A percentile compares a stretch with the other conserved stretches of the same genome.
Conservation (phyloP, 2,329 filamentous ascomycete genomes). For the Aplosporella prunicola region DNA sequence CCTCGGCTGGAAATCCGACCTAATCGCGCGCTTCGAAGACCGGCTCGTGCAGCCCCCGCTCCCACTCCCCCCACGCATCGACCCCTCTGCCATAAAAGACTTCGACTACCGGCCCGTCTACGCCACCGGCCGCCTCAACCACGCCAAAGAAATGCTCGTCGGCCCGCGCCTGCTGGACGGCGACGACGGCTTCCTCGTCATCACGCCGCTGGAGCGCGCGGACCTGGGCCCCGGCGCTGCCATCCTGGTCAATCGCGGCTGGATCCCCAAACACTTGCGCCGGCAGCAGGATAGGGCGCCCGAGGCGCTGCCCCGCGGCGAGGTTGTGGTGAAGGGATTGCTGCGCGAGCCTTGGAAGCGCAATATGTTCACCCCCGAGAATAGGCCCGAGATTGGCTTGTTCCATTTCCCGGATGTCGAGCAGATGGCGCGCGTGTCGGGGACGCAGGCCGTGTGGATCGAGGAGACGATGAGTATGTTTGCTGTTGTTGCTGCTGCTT, state of each 20-base stretch:
- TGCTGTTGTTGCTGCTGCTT: neutral
- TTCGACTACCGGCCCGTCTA: slow-evolving; percentile 87
- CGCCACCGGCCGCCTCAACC: slow-evolving; percentile 62
- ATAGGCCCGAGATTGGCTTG: slow-evolving; percentile 69
- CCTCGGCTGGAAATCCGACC: slow-evolving; percentile 84
- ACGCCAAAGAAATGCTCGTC: slow-evolving; percentile 94
- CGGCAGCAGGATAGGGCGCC: slow-evolving; percentile 50
- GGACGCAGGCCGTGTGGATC: slow-evolving; percentile 84
- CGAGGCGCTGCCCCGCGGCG: slow-evolving; percentile 56
- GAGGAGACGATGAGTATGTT: slow-evolving; percentile 83
- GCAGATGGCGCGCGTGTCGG: slow-evolving; percentile 78
- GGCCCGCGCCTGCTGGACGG: slow-evolving; percentile 85
- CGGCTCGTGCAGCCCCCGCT: slow-evolving; percentile 76
- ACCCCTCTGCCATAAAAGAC: slow-evolving; percentile 69
- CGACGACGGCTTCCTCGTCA: slow-evolving; percentile 79
- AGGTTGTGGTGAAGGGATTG: slow-evolving; percentile 74
- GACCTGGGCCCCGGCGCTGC: slow-evolving; percentile 42
- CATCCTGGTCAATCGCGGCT: slow-evolving; percentile 81
- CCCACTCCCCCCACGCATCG: slow-evolving; percentile 73
- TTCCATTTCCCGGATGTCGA: slow-evolving; percentile 93
- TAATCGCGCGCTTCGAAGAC: slow-evolving; percentile 88
- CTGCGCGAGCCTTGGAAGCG: slow-evolving; percentile 88
- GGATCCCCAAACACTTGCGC: slow-evolving; percentile 72
- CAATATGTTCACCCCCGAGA: slow-evolving; percentile 94
- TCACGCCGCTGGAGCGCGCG: slow-evolving; percentile 77